phyloP scores from a whole-genome alignment of 208 protist species.

The Balamuthia mandrillaris region DNA sequence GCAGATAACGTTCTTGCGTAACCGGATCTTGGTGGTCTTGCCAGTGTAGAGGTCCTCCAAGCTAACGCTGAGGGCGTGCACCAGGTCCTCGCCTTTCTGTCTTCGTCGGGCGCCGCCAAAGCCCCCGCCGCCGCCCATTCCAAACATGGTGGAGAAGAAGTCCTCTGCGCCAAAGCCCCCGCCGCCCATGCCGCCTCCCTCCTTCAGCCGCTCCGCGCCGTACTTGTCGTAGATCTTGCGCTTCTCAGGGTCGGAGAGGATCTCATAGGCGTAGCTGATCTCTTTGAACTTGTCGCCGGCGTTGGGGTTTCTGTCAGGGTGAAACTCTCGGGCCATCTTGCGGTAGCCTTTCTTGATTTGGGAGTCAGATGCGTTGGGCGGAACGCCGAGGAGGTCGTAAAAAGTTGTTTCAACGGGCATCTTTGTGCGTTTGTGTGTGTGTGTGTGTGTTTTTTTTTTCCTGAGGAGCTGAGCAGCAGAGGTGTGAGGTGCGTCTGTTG shows the following conservation, averaged over 20 bases:
- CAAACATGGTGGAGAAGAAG: slow-evolving; percentile 62
- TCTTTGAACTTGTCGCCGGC: slow-evolving; percentile 80
- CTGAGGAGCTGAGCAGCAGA: too few relatives aligned
- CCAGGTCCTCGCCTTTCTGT: slow-evolving; percentile 91
- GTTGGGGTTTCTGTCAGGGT: slow-evolving; percentile 87
- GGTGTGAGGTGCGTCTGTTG: too few relatives aligned
- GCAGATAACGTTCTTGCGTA: slow-evolving; percentile 76
- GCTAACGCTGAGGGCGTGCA: slow-evolving; percentile 84
- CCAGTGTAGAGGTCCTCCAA: slow-evolving; percentile 97
- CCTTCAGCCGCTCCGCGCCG: slow-evolving; percentile 92
- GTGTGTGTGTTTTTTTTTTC: too few relatives aligned
- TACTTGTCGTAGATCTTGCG: slow-evolving; percentile 94
- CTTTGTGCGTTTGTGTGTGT: too few relatives aligned
- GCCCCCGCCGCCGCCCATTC: slow-evolving; percentile 42
- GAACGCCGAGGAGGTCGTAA: slow-evolving; percentile 83
- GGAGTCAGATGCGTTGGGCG: slow-evolving; percentile 70
- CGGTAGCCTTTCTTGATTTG: slow-evolving; percentile 87
- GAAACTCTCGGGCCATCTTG: slow-evolving; percentile 82
- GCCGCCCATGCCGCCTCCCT: slow-evolving; percentile 74
- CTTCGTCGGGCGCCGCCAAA: slow-evolving; percentile 75
- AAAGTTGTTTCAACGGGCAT: slow-evolving; percentile 69
- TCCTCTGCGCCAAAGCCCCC: slow-evolving; percentile 66
- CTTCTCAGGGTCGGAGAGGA: slow-evolving; percentile 93
- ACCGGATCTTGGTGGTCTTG: slow-evolving; percentile 89
- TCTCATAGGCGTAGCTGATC: slow-evolving; percentile 95